These are phyloP conservation scores for Fusarium goolgardi DNA, from an alignment of 2,329 filamentous ascomycete genomes.

Conservation along the genomic window DNA sequence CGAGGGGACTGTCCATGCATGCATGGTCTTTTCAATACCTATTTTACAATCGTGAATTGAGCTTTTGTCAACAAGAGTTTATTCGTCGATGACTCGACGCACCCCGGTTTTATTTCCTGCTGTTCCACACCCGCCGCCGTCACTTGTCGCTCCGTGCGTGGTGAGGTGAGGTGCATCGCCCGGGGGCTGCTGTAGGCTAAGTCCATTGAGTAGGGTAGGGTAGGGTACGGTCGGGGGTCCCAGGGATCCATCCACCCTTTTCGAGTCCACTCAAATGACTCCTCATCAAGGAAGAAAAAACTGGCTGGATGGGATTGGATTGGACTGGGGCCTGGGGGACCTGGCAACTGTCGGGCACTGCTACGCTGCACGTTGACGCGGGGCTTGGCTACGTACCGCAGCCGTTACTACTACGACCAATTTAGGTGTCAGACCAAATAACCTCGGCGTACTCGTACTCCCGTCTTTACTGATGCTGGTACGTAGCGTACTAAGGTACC, in stretches of 20 bases:
- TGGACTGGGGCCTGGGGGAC: constrained; percentile 19
- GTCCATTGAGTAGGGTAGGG: constrained; percentile 2
- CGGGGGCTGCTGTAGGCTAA: constrained; percentile 12
- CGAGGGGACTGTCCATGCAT: neutral
- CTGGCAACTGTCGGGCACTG: constrained; percentile 36
- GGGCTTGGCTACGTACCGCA: constrained; percentile 30
- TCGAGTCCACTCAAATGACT: constrained; percentile 19
- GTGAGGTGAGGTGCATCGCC: constrained; percentile 41
- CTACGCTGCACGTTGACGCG: constrained; percentile 28
- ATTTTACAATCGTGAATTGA: constrained; percentile 7
- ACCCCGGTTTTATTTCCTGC: constrained; percentile 25
- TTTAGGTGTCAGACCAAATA: constrained; percentile 1
- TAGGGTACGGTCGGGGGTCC: constrained; percentile 1
- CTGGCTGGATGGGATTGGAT: constrained; percentile 18
- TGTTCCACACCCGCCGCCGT: constrained; percentile 42
- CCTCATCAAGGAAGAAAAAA: constrained; percentile 8
- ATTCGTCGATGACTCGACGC: constrained; percentile 28
- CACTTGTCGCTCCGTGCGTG: constrained; percentile 34
- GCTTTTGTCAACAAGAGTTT: constrained; percentile 14
- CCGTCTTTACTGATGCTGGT: neutral
- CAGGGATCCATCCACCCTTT: constrained; percentile 22
- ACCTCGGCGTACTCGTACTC: constrained; percentile 33
- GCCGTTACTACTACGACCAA: constrained; percentile 31
- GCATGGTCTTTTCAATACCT: neutral
- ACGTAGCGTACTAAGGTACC: neutral